These are phyloP conservation scores for Extremus antarcticus DNA, from an alignment of 495 filamentous ascomycete genomes.

Conservation along the genomic window DNA sequence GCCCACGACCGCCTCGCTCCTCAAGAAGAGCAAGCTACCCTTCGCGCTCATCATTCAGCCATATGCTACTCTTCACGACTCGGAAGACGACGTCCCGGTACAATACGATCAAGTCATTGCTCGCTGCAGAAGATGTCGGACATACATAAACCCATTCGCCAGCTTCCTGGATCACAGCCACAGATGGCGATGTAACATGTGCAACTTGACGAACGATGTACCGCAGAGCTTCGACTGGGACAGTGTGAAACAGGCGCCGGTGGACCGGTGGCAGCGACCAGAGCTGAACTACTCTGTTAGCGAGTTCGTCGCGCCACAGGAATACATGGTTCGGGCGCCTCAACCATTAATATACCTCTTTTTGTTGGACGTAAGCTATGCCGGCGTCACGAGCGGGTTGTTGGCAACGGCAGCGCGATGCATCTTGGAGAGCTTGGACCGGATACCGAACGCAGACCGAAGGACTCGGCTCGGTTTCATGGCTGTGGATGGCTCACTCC, in stretches of 20 bases:
- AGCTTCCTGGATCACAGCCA: constrained; percentile 95
- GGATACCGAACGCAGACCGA: constrained; percentile 93
- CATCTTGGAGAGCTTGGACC: constrained; percentile 87
- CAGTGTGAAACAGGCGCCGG: constrained; percentile 71
- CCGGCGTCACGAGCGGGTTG: constrained; percentile 83
- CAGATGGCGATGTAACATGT: constrained; percentile 99
- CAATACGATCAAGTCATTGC: constrained; percentile 96
- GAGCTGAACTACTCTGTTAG: constrained; percentile 92
- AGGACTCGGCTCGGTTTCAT: constrained; percentile 89
- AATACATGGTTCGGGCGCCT: constrained; percentile 97
- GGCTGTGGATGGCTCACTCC: constrained; percentile 85
- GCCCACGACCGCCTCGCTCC: constrained; percentile 76
- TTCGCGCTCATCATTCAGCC: constrained; percentile 95
- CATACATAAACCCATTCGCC: constrained; percentile 96
- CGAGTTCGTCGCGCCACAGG: constrained; percentile 94
- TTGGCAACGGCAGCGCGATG: constrained; percentile 87
- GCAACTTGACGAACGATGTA: constrained; percentile 95
- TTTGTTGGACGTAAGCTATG: constrained; percentile 91
- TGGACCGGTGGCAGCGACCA: constrained; percentile 78
- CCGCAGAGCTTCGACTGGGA: constrained; percentile 99
- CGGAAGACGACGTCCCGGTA: constrained; percentile 80
- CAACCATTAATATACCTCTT: constrained; percentile 98
- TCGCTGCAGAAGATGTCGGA: constrained; percentile 84
- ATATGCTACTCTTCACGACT: constrained; percentile 83
- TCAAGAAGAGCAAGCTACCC: constrained; percentile 93